Evolutionary conservation across 345 rosid species (phyloP).

Genomic region (Laguncularia racemosa): DNA sequence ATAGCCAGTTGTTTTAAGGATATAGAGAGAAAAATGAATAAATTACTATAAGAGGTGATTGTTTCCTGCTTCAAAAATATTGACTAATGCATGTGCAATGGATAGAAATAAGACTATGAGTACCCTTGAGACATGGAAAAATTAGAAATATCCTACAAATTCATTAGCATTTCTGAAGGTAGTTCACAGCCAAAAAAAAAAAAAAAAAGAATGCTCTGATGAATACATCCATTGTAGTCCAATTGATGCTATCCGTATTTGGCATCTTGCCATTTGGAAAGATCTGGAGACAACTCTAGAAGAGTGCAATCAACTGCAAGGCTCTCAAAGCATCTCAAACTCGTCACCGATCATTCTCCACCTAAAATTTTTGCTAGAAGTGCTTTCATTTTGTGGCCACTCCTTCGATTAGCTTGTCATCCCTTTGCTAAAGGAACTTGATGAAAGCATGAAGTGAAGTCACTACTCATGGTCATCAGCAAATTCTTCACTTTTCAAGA

Average conservation of each 20-base stretch:
- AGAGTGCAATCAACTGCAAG: constrained; percentile 27
- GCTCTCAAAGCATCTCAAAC: constrained; percentile 27
- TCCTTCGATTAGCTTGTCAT: constrained; percentile 49
- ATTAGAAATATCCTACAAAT: constrained; percentile 15
- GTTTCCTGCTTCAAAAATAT: constrained; percentile 38
- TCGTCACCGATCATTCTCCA: constrained; percentile 30
- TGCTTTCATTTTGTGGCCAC: constrained; percentile 55
- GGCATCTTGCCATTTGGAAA: constrained; percentile 45
- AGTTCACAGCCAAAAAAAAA: constrained; percentile 15
- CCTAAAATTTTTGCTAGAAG: constrained; percentile 56
- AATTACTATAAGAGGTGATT: constrained; percentile 51
- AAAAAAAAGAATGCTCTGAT: constrained; percentile 19
- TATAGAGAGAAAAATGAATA: constrained; percentile 38
- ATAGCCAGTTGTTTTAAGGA: constrained; percentile 29
- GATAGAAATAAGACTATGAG: constrained; percentile 14
- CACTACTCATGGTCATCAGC: constrained; percentile 26
- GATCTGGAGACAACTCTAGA: constrained; percentile 50
- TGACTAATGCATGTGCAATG: constrained; percentile 16
- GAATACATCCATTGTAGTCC: constrained; percentile 19
- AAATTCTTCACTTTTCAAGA: constrained; percentile 43
- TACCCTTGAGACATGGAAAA: constrained; percentile 11
- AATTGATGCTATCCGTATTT: constrained; percentile 32
- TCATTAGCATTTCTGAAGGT: constrained; percentile 21
- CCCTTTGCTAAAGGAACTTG: constrained; percentile 36
- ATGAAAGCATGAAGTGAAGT: constrained; percentile 29